A percentile compares a stretch with the other conserved stretches of the same genome.
Evolutionary conservation across 1,284 basidiomycete genomes (phyloP).

Genomic region (Puccinia coronata): DNA sequence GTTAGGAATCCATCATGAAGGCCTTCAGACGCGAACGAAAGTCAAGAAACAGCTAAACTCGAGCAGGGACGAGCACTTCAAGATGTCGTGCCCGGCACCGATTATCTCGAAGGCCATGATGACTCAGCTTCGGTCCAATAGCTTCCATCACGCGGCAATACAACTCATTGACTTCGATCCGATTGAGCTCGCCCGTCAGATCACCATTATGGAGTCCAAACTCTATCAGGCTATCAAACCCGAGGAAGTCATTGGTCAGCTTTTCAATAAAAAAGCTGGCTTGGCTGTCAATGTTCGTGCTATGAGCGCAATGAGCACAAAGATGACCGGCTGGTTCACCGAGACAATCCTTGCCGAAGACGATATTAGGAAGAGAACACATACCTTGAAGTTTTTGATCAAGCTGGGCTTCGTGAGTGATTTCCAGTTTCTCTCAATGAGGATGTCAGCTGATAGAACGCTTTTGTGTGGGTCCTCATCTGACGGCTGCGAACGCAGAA

Average conservation of each 20-base stretch:
- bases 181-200: constrained; percentile 66
- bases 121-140: constrained; percentile 61
- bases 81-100: constrained; percentile 63
- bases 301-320: constrained; percentile 60
- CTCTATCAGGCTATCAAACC: constrained; percentile 59
- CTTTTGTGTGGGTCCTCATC: too few relatives aligned
- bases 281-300: constrained; percentile 57
- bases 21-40: constrained; percentile 8
- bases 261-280: constrained; percentile 55
- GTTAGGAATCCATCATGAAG: constrained; percentile 33
- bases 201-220: constrained; percentile 58
- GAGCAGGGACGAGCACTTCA: constrained; percentile 29
- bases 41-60: neutral
- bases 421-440: neutral
- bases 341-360: constrained; percentile 60
- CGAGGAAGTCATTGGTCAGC: constrained; percentile 60
- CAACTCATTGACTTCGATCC: constrained; percentile 82
- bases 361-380: constrained; percentile 59
- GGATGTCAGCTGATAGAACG: neutral
- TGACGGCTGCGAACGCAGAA: constrained; percentile 50
- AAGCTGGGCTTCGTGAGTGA: constrained; percentile 59
- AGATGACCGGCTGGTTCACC: constrained; percentile 62
- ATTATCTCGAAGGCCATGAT: constrained; percentile 80
- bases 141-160: constrained; percentile 60
- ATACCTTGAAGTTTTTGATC: constrained; percentile 60